Percentiles rank a stretch among this genome's conserved stretches.
These are phyloP conservation scores for Aspergillus sclerotiicarbonarius DNA, from an alignment of 495 filamentous ascomycete species.

Conservation along the genomic window DNA sequence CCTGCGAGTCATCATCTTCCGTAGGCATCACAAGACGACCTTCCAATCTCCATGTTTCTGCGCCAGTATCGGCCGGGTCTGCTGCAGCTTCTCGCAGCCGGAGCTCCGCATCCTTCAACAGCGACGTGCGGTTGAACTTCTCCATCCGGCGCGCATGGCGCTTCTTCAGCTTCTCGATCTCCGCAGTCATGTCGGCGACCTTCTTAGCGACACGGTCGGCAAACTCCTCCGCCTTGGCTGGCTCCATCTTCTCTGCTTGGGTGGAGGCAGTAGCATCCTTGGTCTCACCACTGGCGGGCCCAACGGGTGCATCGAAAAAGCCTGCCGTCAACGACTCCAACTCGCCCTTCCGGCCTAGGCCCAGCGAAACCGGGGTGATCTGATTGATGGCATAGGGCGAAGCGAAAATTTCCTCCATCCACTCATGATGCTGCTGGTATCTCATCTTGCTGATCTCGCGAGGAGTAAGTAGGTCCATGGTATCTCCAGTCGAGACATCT, in stretches of 20 bases:
- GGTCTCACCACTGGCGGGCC: slow-evolving; percentile 28
- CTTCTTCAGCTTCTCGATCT: slow-evolving; percentile 78
- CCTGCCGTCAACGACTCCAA: slow-evolving; percentile 78
- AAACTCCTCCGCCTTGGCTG: slow-evolving; percentile 71
- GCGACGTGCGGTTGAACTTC: slow-evolving; percentile 64
- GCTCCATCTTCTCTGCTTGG: slow-evolving; percentile 60
- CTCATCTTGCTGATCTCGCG: slow-evolving; percentile 80
- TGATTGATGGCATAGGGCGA: slow-evolving; percentile 80
- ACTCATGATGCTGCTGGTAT: slow-evolving; percentile 94
- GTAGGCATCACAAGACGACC: slow-evolving; percentile 47
- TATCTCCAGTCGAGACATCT: slow-evolving; percentile 77
- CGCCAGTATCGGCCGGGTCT: slow-evolving; percentile 50
- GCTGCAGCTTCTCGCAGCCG: slow-evolving; percentile 52
- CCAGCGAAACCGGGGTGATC: slow-evolving; percentile 84
- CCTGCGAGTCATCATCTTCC: slow-evolving; percentile 50
- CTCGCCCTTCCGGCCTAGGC: slow-evolving; percentile 81
- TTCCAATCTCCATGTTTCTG: slow-evolving; percentile 65
- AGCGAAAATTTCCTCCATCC: slow-evolving; percentile 96
- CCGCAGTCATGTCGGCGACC: slow-evolving; percentile 63
- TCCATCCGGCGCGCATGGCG: slow-evolving; percentile 72
- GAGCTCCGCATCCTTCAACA: slow-evolving; percentile 62
- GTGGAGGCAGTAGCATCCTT: slow-evolving; percentile 44
- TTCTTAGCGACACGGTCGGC: slow-evolving; percentile 66
- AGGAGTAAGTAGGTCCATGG: slow-evolving; percentile 82
- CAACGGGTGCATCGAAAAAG: slow-evolving; percentile 63